Conservation (phyloP, 2,329 filamentous ascomycete genomes). For the Claviceps citrina region DNA sequence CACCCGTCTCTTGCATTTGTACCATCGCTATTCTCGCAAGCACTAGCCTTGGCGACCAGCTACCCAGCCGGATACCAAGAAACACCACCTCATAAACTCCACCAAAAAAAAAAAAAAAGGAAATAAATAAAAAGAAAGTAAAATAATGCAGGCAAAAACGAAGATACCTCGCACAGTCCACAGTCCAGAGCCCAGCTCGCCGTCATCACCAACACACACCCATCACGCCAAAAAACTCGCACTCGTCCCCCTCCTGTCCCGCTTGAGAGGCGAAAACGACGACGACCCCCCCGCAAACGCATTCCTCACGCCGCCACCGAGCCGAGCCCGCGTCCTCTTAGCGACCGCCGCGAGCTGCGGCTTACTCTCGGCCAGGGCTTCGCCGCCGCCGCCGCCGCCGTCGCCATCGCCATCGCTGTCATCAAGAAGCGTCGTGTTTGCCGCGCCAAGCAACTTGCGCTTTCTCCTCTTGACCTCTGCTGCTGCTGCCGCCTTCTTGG, state of each 20-base stretch:
- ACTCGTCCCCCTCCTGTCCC: constrained; percentile 45
- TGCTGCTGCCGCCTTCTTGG: constrained; percentile 12
- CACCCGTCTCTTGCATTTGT: too few relatives aligned
- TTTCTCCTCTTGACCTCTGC: constrained; percentile 47
- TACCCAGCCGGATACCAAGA: too few relatives aligned
- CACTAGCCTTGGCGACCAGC: too few relatives aligned
- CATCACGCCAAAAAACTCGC: constrained; percentile 42
- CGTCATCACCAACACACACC: too few relatives aligned
- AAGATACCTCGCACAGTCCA: too few relatives aligned
- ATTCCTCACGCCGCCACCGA: constrained; percentile 20
- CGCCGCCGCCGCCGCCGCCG: constrained; percentile 20
- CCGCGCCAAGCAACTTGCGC: constrained; percentile 51
- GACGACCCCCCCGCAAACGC: constrained; percentile 34
- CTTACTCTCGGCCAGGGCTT: constrained; percentile 1
- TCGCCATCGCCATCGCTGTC: constrained; percentile 48
- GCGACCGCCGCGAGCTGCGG: constrained; percentile 1
- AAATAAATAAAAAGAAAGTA: not conserved
- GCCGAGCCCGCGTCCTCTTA: constrained; percentile 6
- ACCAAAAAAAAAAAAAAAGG: too few relatives aligned
- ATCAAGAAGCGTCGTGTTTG: constrained; percentile 54
- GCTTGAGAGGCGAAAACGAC: constrained; percentile 58
- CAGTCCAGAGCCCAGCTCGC: too few relatives aligned
- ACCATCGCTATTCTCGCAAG: too few relatives aligned
- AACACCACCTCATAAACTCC: too few relatives aligned
- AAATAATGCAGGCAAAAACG: not conserved